Percentiles rank a stretch among this genome's conserved stretches.
Evolutionary conservation across 2,329 filamentous ascomycete genomes (phyloP).

Genomic region (Sphaerulina populicola): DNA sequence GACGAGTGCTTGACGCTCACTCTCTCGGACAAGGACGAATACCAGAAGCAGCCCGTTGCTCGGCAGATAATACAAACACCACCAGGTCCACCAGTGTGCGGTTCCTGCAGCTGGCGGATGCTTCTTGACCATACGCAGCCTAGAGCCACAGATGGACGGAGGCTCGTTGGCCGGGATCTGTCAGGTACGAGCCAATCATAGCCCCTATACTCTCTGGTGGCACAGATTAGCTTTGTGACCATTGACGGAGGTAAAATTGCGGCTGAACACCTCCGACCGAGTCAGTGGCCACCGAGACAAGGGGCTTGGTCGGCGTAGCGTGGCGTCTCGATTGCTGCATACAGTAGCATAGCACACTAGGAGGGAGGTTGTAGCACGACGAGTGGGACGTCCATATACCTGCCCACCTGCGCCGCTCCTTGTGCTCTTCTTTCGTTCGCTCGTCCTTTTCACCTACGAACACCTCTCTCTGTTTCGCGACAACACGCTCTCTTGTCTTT

Average conservation of each 20-base stretch:
- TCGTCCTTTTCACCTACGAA: constrained; percentile 13
- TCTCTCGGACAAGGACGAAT: constrained; percentile 2
- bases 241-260: constrained; percentile 14
- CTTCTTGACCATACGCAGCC: constrained; percentile 2
- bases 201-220: not conserved
- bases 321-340: constrained; percentile 7
- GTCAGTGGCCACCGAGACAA: constrained; percentile 9
- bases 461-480: constrained; percentile 23
- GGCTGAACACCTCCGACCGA: constrained; percentile 15
- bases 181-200: constrained; percentile 16
- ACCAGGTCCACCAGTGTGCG: too few species aligned
- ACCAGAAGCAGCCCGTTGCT: constrained; percentile 5
- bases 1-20: constrained; percentile 4
- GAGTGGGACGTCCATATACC: not conserved
- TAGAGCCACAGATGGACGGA: constrained; percentile 5
- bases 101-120: constrained; percentile 10
- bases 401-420: not conserved
- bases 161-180: constrained; percentile 10
- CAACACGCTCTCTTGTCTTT: constrained; percentile 26
- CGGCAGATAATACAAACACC: not conserved
- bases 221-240: constrained; percentile 17
- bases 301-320: constrained; percentile 2
- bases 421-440: not conserved
- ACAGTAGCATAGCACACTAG: not conserved
- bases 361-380: too few species aligned